Evolutionary conservation across 495 filamentous ascomycete genomes (phyloP), one percentile per base, ranked within the genome.

Genomic region (Neurospora intermedia): DNA sequence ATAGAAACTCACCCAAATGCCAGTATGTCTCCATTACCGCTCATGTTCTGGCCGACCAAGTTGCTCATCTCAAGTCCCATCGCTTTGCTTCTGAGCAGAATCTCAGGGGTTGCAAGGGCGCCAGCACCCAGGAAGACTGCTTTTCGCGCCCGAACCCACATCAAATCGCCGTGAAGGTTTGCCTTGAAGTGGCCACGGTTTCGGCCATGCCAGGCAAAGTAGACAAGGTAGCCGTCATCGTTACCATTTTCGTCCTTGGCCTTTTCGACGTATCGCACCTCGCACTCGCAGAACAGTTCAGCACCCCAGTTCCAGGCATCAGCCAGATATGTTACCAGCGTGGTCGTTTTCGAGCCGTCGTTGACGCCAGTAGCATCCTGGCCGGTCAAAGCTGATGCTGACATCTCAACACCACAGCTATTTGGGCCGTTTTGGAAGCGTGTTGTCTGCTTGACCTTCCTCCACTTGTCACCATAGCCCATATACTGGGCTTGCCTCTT

Each of bases 301-400:
- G 90, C 89, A 27, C 89, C 91, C 88, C 89, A 90, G 78, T 92
- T 90, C 91, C 90, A 92, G 31, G 90, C 89, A 78, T 93, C 90
- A n/a, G 87, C 83, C 7, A 92, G 79, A 74, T 91, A 92, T 3
- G 88, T 92, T 54, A 91, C 88, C 5, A 91, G 81, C 3, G 88
- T 88, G 16, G 86, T 89, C 31, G 84, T 89, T 78, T 92, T 92
- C 40, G 87, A 90, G 5, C 89, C 89, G 76, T 92, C 90, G 74
- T 92, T 91, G 70, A 91, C 76, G 5, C 90, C 90, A 0, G 90
- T 91, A 43, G 75, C 78, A 71, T 92, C 90, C 75, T 89, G 87
- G 3, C 90, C 89, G 0, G 89, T 87, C 45, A 89, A 79, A 6
- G 81, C 82, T 6, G 87, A 89, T 27, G 87, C 83, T 45, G 84